Percentiles rank a stretch among this genome's conserved stretches.
Evolutionary conservation across 331 rosid genomes (phyloP).

Genomic region (Arachis monticola): DNA sequence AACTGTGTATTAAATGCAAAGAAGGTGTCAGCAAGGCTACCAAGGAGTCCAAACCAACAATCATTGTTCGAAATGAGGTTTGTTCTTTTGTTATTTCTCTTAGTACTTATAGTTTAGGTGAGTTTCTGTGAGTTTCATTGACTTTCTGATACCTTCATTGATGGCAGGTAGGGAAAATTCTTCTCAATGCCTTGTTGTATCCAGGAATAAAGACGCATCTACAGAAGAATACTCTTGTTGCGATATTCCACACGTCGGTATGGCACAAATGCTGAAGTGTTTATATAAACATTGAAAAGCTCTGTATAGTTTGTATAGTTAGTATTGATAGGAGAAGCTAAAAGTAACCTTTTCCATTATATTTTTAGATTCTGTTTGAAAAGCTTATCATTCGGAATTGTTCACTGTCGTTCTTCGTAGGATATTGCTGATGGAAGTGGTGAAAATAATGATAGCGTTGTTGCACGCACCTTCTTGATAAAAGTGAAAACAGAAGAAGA

Average conservation of each 20-base stretch:
- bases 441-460: slow-evolving; percentile 51
- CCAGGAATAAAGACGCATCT: slow-evolving; percentile 90
- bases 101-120: background rate
- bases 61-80: slow-evolving; percentile 94
- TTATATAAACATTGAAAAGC: slow-evolving; percentile 5
- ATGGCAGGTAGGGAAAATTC: slow-evolving; percentile 87
- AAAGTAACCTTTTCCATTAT: background rate
- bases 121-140: slow-evolving; percentile 7
- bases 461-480: slow-evolving; percentile 86
- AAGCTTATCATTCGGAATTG: slow-evolving; percentile 9
- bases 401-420: slow-evolving; percentile 42
- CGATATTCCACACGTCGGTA: slow-evolving; percentile 94
- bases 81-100: slow-evolving; percentile 32
- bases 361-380: slow-evolving; percentile 5
- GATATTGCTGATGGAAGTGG: slow-evolving; percentile 63
- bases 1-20: slow-evolving; percentile 89
- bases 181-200: slow-evolving; percentile 88
- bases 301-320: background rate
- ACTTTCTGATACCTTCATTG: slow-evolving; percentile 35
- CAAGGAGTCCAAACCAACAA: slow-evolving; percentile 92
- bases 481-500: slow-evolving; percentile 89
- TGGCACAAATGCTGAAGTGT: slow-evolving; percentile 27
- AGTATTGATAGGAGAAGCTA: too few relatives aligned
- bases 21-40: slow-evolving; percentile 89
- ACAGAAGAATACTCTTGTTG: slow-evolving; percentile 90